phyloP scores from a whole-genome alignment of 108 stramenopile species.

The Mediolabrus comicus region DNA sequence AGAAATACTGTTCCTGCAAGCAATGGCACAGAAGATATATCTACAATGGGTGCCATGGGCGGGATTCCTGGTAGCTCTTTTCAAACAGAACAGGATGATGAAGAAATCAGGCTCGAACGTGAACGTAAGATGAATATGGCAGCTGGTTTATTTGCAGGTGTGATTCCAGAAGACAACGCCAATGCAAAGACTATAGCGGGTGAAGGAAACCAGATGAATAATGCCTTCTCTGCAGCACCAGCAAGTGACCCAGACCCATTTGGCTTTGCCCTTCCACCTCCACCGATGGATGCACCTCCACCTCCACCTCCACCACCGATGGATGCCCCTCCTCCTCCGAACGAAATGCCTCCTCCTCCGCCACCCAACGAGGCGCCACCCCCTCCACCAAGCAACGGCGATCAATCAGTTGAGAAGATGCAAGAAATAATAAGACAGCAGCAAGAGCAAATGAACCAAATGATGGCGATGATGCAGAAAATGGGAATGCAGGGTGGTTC shows the following conservation, averaged over 20 bases:
- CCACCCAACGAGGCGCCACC: slow-evolving; percentile 1
- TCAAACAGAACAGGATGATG: neutral
- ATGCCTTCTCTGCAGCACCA: neutral
- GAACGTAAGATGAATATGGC: slow-evolving; percentile 39
- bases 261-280: slow-evolving; percentile 1
- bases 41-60: slow-evolving; percentile 1
- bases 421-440: slow-evolving; percentile 46
- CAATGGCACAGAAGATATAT: neutral
- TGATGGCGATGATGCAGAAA: slow-evolving; percentile 47
- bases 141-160: slow-evolving; percentile 37
- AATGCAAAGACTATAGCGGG: neutral
- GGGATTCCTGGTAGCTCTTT: neutral
- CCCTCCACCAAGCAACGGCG: slow-evolving; percentile 12
- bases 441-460: slow-evolving; percentile 42
- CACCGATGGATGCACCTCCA: slow-evolving; percentile 8
- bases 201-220: neutral
- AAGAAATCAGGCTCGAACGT: slow-evolving; percentile 26
- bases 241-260: neutral
- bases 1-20: neutral
- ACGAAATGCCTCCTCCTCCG: neutral
- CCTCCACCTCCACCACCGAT: slow-evolving; percentile 9
- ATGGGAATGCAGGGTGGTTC: slow-evolving; percentile 5
- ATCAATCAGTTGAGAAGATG: slow-evolving; percentile 24
- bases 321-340: slow-evolving; percentile 2
- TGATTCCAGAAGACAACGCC: slow-evolving; percentile 7